These are phyloP conservation scores for Kluyveromyces aestuarii DNA, from an alignment of 805 yeast species.

Conservation along the genomic window DNA sequence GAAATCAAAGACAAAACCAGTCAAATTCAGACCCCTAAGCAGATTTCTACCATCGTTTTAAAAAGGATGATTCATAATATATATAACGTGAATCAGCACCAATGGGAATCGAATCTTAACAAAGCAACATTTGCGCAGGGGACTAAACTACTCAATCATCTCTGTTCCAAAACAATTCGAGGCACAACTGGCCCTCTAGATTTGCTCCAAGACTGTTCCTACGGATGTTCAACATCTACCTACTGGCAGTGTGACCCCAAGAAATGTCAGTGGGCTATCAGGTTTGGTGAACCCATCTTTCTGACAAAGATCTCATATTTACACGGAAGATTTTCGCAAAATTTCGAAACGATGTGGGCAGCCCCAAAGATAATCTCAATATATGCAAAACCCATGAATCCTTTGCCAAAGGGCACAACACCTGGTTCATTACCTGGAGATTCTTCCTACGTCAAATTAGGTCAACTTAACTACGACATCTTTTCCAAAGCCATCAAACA, in stretches of 20 bases:
- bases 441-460: slow-evolving; percentile 19
- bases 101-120: slow-evolving; percentile 29
- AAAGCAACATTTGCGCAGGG: slow-evolving; percentile 30
- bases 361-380: slow-evolving; percentile 31
- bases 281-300: slow-evolving; percentile 32
- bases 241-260: slow-evolving; percentile 27
- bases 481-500: slow-evolving; percentile 20
- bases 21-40: slow-evolving; percentile 9
- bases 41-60: slow-evolving; percentile 20
- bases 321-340: slow-evolving; percentile 31
- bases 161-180: slow-evolving; percentile 28
- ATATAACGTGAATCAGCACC: slow-evolving; percentile 26
- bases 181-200: slow-evolving; percentile 16
- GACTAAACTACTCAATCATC: slow-evolving; percentile 29
- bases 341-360: slow-evolving; percentile 30
- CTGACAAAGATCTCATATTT: slow-evolving; percentile 28
- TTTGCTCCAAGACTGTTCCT: slow-evolving; percentile 15
- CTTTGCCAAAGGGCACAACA: not conserved
- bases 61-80: slow-evolving; percentile 22
- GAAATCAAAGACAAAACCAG: slow-evolving; percentile 12
- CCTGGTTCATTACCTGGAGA: slow-evolving; percentile 12
- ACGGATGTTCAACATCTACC: slow-evolving; percentile 14
- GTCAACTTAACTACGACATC: slow-evolving; percentile 21
- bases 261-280: slow-evolving; percentile 28
- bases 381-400: slow-evolving; percentile 15